phyloP scores from a whole-genome alignment of 2,329 filamentous ascomycete genomes.

The Sclerotinia trifoliorum region DNA sequence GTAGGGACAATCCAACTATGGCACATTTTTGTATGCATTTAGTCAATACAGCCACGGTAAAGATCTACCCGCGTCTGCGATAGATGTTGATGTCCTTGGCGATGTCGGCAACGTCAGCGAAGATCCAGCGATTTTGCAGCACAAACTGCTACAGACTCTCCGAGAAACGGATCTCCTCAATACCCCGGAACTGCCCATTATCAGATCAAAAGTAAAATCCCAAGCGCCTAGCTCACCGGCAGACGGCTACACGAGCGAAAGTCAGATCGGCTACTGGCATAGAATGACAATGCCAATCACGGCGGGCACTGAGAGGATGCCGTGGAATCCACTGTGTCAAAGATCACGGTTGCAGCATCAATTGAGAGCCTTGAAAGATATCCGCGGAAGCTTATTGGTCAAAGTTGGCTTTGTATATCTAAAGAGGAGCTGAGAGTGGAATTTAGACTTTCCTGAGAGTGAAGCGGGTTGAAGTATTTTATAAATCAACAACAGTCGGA shows the following conservation, averaged over 20 bases:
- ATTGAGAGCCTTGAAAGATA: no score
- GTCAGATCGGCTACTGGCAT: not conserved
- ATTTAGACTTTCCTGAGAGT: no score
- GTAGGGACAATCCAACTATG: constrained; percentile 24
- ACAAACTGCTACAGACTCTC: not conserved
- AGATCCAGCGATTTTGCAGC: not conserved
- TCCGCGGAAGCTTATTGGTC: no score
- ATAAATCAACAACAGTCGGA: no score
- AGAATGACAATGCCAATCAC: not conserved
- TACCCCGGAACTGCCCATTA: not conserved
- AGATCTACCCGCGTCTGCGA: not conserved
- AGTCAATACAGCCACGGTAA: not conserved
- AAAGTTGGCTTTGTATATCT: no score
- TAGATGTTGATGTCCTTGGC: not conserved
- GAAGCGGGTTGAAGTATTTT: no score
- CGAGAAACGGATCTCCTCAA: not conserved
- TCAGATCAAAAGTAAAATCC: not conserved
- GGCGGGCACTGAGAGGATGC: not conserved
- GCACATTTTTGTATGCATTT: constrained; percentile 19
- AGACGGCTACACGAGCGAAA: not conserved
- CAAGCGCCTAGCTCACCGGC: not conserved
- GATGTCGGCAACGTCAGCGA: not conserved
- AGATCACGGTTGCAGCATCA: not conserved
- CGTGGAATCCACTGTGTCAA: not conserved
- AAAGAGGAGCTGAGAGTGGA: not conserved